A percentile compares a stretch with the other conserved stretches of the same genome.
Evolutionary conservation across 1,139 yeast genomes (phyloP).

Genomic region (Candida pseudoviswanathii): DNA sequence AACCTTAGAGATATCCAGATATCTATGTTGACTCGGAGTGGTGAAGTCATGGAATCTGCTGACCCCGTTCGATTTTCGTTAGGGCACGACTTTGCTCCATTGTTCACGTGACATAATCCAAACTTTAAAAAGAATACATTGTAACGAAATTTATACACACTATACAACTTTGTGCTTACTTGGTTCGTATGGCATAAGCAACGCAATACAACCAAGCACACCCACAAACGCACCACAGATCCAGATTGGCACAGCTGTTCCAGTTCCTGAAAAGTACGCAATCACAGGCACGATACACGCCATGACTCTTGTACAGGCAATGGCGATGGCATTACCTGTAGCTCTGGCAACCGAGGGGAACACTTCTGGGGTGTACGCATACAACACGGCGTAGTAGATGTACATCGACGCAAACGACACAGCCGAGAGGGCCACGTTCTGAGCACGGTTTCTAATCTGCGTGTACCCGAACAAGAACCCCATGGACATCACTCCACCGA

Average conservation of each 20-base stretch:
- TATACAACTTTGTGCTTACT: constrained; percentile 22
- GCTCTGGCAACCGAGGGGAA: constrained; percentile 58
- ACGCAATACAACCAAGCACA: constrained; percentile 41
- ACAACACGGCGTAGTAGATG: constrained; percentile 56
- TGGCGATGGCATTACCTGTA: constrained; percentile 57
- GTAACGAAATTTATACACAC: neutral
- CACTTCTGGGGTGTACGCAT: constrained; percentile 62
- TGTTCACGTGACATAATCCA: too few species aligned
- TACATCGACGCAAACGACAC: constrained; percentile 52
- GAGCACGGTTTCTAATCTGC: constrained; percentile 50
- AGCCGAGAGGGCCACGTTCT: constrained; percentile 54
- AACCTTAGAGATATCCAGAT: too few species aligned
- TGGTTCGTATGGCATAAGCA: constrained; percentile 54
- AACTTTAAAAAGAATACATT: too few species aligned
- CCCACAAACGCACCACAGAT: constrained; percentile 61
- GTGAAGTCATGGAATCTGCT: too few species aligned
- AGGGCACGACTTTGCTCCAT: too few species aligned
- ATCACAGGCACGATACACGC: constrained; percentile 56
- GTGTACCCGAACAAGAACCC: constrained; percentile 60
- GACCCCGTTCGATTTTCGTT: too few species aligned
- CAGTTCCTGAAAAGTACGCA: constrained; percentile 47
- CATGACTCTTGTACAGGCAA: constrained; percentile 47
- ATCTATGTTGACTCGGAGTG: too few species aligned
- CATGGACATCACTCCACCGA: constrained; percentile 57
- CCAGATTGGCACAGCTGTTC: constrained; percentile 54